These are phyloP conservation scores for Penicillium longicatenatum DNA, from an alignment of 495 filamentous ascomycete species.

Conservation along the genomic window DNA sequence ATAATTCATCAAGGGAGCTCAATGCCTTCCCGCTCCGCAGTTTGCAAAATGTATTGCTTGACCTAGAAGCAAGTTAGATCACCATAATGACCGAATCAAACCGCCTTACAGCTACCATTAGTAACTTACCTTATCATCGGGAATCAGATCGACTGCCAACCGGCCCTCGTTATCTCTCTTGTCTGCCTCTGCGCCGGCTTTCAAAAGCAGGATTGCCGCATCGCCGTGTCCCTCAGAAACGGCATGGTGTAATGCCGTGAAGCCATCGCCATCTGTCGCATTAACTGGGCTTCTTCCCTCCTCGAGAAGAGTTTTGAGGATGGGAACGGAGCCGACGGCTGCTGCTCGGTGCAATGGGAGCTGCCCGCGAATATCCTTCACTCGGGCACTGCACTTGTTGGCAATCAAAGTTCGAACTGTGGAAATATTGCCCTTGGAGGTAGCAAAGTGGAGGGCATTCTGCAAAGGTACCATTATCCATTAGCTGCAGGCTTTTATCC, in stretches of 20 bases:
- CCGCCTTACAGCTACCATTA: conserved; percentile 9
- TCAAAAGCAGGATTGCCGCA: conserved; percentile 78
- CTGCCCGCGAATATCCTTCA: conserved; percentile 84
- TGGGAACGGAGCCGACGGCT: conserved; percentile 82
- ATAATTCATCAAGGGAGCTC: conserved; percentile 47
- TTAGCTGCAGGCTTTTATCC: not conserved
- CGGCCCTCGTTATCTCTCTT: conserved; percentile 73
- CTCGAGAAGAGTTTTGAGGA: conserved; percentile 78
- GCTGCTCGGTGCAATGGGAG: conserved; percentile 89
- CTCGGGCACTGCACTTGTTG: conserved; percentile 75
- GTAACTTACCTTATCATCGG: conserved; percentile 68
- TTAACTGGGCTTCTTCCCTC: conserved; percentile 78
- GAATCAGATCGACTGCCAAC: conserved; percentile 78
- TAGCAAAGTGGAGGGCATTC: conserved; percentile 89
- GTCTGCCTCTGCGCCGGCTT: conserved; percentile 79
- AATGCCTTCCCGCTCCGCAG: conserved; percentile 84
- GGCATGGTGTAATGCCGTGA: conserved; percentile 91
- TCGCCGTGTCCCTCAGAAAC: conserved; percentile 93
- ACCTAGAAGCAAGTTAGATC: conserved; percentile 48
- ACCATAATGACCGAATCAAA: not conserved
- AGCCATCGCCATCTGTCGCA: conserved; percentile 78
- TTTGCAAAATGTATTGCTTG: conserved; percentile 74
- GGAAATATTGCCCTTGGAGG: conserved; percentile 85
- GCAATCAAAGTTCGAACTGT: conserved; percentile 75
- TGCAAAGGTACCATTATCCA: conserved; percentile 11